Evolutionary conservation across 768 basidiomycete species (phyloP).

Genomic region (Trametes punicea): DNA sequence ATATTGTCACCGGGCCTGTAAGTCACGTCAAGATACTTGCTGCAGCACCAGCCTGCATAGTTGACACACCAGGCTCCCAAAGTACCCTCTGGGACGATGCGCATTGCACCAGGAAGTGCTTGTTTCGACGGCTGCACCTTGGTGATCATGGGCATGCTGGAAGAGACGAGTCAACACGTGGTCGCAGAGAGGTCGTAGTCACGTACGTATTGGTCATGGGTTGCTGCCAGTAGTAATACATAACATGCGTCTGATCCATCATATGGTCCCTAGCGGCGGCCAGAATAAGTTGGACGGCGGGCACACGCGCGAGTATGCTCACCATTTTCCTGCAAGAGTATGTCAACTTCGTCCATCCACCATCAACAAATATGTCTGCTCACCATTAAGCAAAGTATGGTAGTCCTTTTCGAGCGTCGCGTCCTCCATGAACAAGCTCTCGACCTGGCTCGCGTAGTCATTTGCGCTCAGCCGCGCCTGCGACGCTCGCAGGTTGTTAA

Average conservation of each 20-base stretch:
- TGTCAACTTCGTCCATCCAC: background rate
- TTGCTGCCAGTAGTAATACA: slow-evolving; percentile 72
- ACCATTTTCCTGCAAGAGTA: slow-evolving; percentile 52
- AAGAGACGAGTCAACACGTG: background rate
- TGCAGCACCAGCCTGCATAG: background rate
- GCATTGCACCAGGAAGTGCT: slow-evolving; percentile 59
- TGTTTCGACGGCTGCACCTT: slow-evolving; percentile 54
- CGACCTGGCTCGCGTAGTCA: slow-evolving; percentile 50
- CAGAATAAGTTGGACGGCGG: background rate
- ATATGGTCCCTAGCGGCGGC: slow-evolving; percentile 35
- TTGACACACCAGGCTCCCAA: slow-evolving; percentile 57
- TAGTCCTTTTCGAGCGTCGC: slow-evolving; percentile 60
- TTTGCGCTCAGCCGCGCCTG: slow-evolving; percentile 69
- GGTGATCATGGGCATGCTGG: slow-evolving; percentile 51
- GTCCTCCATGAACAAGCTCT: slow-evolving; percentile 57
- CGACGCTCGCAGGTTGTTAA: slow-evolving; percentile 58
- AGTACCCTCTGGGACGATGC: slow-evolving; percentile 59
- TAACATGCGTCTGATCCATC: slow-evolving; percentile 72
- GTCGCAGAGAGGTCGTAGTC: background rate
- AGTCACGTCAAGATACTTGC: background rate
- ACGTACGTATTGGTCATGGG: slow-evolving; percentile 60
- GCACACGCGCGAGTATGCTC: slow-evolving; percentile 33
- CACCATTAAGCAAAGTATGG: slow-evolving; percentile 54
- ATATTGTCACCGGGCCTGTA: slow-evolving; percentile 65
- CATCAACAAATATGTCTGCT: slow-evolving; percentile 11